Percentiles rank a stretch among this genome's conserved stretches.
phyloP scores from a whole-genome alignment of 1,139 yeast species.

The Debaryomyces sp. region DNA sequence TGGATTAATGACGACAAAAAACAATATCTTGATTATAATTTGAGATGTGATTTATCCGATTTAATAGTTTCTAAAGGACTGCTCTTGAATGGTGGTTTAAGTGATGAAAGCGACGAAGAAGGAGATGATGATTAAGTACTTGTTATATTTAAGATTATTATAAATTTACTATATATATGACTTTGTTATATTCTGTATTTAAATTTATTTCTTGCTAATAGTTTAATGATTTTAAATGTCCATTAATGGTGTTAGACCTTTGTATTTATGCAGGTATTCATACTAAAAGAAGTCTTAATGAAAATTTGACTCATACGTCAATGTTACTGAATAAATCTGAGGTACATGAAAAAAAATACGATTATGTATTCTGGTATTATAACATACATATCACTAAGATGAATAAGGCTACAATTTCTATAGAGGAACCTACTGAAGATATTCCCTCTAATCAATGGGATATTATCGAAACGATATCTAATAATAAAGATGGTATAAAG shows the following conservation, averaged over 20 bases:
- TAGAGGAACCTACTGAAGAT: background rate
- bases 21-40: conserved; percentile 22
- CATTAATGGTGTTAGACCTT: background rate
- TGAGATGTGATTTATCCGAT: conserved; percentile 34
- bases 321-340: too few species aligned
- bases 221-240: too few species aligned
- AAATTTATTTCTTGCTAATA: too few species aligned
- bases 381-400: background rate
- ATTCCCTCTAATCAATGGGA: background rate
- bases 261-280: background rate
- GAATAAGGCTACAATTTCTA: too few species aligned
- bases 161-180: background rate
- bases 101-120: background rate
- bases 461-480: background rate
- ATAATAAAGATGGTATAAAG: conserved; percentile 10
- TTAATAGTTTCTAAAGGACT: conserved; percentile 17
- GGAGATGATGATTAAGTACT: background rate
- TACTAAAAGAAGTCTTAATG: background rate
- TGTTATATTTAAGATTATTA: background rate
- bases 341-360: too few species aligned
- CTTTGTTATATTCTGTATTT: background rate
- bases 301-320: too few species aligned
- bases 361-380: background rate
- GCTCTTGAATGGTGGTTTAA: conserved; percentile 4
- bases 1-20: conserved; percentile 36